Conservation (phyloP, 345 rosid species). For the Carallia pectinifolia region DNA sequence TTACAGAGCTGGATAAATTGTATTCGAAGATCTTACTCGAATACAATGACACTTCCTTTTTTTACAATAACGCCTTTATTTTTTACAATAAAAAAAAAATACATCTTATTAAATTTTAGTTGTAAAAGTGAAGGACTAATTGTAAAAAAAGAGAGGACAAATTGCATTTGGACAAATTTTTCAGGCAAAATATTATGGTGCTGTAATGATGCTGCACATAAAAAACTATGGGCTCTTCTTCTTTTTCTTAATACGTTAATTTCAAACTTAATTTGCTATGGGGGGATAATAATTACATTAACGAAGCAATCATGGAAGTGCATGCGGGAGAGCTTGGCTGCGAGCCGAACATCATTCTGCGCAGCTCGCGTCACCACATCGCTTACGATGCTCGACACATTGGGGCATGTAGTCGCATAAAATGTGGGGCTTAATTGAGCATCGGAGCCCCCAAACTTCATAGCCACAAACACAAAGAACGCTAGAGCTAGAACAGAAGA, state of each 20-base stretch:
- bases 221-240: not conserved
- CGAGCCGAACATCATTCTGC: slow-evolving; percentile 10
- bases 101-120: too few species aligned
- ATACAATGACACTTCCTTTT: too few species aligned
- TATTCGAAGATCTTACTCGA: too few species aligned
- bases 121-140: too few species aligned
- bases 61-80: too few species aligned
- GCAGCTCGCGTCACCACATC: slow-evolving; percentile 15
- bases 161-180: too few species aligned
- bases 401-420: slow-evolving; percentile 29
- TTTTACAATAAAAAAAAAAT: too few species aligned
- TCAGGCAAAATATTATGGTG: too few species aligned
- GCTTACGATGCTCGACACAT: slow-evolving; percentile 16
- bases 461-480: not conserved
- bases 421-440: slow-evolving; percentile 31
- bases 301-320: slow-evolving; percentile 46
- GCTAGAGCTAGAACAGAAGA: too few species aligned
- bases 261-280: not conserved
- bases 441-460: slow-evolving; percentile 10
- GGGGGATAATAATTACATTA: slow-evolving; percentile 11
- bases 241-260: not conserved
- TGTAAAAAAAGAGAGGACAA: too few species aligned
- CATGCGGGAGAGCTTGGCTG: slow-evolving; percentile 30
- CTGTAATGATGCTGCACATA: too few species aligned
- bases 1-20: too few species aligned